These are phyloP conservation scores for Ophiocordyceps camponoti-rufipedis DNA, from an alignment of 2,329 filamentous ascomycete species.

Conservation along the genomic window DNA sequence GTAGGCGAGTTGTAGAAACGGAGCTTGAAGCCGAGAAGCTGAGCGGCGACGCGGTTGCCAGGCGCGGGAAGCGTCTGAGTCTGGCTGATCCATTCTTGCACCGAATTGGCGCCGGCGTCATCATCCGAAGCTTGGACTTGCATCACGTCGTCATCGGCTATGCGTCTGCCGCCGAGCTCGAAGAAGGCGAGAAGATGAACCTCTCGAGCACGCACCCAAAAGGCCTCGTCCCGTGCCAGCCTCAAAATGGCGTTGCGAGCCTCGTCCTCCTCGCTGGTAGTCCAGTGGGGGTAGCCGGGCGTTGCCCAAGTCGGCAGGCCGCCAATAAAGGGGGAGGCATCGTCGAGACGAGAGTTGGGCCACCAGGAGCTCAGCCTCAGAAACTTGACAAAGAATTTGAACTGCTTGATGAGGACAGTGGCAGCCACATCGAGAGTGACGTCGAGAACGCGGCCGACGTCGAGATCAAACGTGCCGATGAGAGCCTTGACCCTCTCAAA, in stretches of 20 bases:
- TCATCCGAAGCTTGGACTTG: conserved; percentile 20
- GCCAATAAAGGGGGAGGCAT: conserved; percentile 25
- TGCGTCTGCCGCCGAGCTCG: conserved; percentile 59
- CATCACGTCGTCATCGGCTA: conserved; percentile 39
- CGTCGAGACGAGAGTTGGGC: conserved; percentile 45
- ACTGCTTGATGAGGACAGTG: conserved; percentile 80
- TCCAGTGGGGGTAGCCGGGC: conserved; percentile 48
- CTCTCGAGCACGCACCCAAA: conserved; percentile 67
- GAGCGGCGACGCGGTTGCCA: conserved; percentile 82
- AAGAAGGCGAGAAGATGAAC: conserved; percentile 73
- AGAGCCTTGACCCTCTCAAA: conserved; percentile 87
- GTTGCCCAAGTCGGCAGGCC: conserved; percentile 76
- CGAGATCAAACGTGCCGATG: conserved; percentile 91
- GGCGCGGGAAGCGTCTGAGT: conserved; percentile 69
- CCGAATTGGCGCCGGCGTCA: conserved; percentile 32
- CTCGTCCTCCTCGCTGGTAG: conserved; percentile 50
- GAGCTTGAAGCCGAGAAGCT: conserved; percentile 91
- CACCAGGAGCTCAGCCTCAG: conserved; percentile 91
- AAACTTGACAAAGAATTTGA: conserved; percentile 86
- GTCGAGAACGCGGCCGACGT: conserved; percentile 86
- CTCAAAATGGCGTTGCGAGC: conserved; percentile 35
- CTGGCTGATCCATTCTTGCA: conserved; percentile 56
- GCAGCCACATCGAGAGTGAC: conserved; percentile 92
- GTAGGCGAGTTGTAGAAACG: conserved; percentile 79
- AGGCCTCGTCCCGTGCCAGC: conserved; percentile 48